Evolutionary conservation across 129 eudicot genomes (phyloP).

Genomic region (Oenanthe sinensis): DNA sequence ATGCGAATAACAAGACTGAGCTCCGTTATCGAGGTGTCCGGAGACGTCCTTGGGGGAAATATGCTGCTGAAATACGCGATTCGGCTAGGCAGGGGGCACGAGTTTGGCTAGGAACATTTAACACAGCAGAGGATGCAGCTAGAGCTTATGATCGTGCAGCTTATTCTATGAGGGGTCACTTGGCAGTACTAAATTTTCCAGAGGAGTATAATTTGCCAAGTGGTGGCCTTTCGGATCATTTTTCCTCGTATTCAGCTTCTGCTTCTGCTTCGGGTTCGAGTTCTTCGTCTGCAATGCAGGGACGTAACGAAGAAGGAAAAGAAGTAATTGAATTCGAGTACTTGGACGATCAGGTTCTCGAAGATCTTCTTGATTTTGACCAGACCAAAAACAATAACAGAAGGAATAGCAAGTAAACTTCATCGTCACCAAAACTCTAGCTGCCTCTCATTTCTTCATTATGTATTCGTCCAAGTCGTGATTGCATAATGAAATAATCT

Average conservation of each 20-base stretch:
- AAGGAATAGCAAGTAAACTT: neutral
- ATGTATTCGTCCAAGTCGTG: neutral
- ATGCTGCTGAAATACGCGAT: neutral
- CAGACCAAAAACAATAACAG: neutral
- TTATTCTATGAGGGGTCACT: constrained; percentile 1
- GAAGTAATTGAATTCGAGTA: constrained; percentile 1
- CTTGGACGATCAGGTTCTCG: constrained; percentile 1
- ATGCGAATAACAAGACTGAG: neutral
- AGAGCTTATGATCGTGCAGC: constrained; percentile 4
- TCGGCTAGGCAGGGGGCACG: constrained; percentile 1
- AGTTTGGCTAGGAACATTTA: neutral
- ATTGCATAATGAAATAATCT: neutral
- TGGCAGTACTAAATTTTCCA: neutral
- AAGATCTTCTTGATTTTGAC: constrained; percentile 6
- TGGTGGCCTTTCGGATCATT: constrained; percentile 1
- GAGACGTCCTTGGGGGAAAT: constrained; percentile 3
- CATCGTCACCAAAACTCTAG: neutral
- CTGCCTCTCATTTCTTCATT: neutral
- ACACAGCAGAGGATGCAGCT: constrained; percentile 6
- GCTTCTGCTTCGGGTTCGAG: neutral
- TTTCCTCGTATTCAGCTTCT: neutral
- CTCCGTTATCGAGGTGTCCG: neutral
- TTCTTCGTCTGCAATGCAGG: neutral
- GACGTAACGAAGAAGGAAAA: neutral
- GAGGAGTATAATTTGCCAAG: neutral